Conservation (phyloP, 768 basidiomycete species). For the Leccinum obscurum region DNA sequence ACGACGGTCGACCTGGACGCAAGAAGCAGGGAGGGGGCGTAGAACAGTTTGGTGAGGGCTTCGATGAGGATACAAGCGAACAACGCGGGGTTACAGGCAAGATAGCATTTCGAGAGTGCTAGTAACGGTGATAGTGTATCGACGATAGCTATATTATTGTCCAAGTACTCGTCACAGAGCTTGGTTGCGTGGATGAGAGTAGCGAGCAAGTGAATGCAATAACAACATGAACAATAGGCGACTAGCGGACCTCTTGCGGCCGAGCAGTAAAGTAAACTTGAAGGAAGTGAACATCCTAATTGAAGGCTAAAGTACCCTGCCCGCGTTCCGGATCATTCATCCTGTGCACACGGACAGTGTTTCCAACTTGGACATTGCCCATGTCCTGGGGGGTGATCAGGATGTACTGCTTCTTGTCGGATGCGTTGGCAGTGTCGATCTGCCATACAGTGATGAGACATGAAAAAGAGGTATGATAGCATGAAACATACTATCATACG, state of each 20-base stretch:
- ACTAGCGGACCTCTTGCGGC: background rate
- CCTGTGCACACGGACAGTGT: slow-evolving; percentile 68
- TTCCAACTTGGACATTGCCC: slow-evolving; percentile 68
- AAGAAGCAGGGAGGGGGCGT: slow-evolving; percentile 27
- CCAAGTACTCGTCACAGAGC: background rate
- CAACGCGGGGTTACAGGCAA: slow-evolving; percentile 6
- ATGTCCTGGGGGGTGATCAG: slow-evolving; percentile 96
- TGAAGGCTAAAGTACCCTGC: slow-evolving; percentile 46
- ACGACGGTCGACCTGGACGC: slow-evolving; percentile 34
- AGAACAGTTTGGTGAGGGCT: slow-evolving; percentile 11
- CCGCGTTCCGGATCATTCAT: slow-evolving; percentile 82
- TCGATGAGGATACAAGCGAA: slow-evolving; percentile 5
- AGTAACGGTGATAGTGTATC: background rate
- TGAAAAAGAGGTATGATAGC: background rate
- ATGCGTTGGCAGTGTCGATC: slow-evolving; percentile 88
- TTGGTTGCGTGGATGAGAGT: slow-evolving; percentile 5
- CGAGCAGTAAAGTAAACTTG: slow-evolving; percentile 3
- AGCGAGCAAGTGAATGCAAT: slow-evolving; percentile 9
- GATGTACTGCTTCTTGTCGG: slow-evolving; percentile 89
- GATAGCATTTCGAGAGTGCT: slow-evolving; percentile 8
- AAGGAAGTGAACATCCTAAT: slow-evolving; percentile 4
- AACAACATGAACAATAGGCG: slow-evolving; percentile 5
- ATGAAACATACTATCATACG: slow-evolving; percentile 77
- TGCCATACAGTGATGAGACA: slow-evolving; percentile 28
- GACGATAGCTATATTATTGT: background rate